phyloP scores from a whole-genome alignment of 768 basidiomycete genomes.

The Psilocybe sp. region DNA sequence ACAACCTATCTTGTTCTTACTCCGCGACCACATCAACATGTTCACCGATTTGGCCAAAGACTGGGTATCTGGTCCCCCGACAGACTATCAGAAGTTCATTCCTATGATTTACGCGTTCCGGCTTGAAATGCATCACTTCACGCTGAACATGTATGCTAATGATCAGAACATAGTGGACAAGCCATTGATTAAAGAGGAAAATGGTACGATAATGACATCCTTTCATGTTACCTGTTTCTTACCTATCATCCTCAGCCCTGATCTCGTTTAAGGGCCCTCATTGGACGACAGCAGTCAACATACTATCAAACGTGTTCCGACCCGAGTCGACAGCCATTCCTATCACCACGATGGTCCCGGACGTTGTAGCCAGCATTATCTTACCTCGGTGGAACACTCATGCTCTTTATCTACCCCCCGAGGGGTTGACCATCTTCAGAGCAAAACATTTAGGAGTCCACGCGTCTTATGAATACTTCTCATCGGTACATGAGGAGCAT shows the following conservation, averaged over 20 bases:
- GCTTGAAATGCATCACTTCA: conserved; percentile 71
- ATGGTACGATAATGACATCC: conserved; percentile 48
- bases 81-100: conserved; percentile 78
- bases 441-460: conserved; percentile 53
- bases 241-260: conserved; percentile 53
- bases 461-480: conserved; percentile 74
- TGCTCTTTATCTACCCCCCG: conserved; percentile 59
- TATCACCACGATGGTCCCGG: conserved; percentile 60
- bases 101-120: conserved; percentile 77
- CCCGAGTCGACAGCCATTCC: conserved; percentile 66
- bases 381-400: conserved; percentile 91
- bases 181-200: conserved; percentile 77
- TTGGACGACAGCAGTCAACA: conserved; percentile 46
- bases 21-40: conserved; percentile 94
- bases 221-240: not conserved
- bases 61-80: conserved; percentile 82
- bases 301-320: conserved; percentile 71
- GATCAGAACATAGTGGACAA: conserved; percentile 97
- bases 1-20: conserved; percentile 69
- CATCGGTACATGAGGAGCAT: conserved; percentile 62
- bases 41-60: conserved; percentile 91
- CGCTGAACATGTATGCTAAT: conserved; percentile 81
- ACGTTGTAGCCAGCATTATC: conserved; percentile 56
- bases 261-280: conserved; percentile 60
- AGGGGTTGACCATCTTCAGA: conserved; percentile 61